Conservation (phyloP, 805 yeast genomes). For the Pichia nanzhaoensis region DNA sequence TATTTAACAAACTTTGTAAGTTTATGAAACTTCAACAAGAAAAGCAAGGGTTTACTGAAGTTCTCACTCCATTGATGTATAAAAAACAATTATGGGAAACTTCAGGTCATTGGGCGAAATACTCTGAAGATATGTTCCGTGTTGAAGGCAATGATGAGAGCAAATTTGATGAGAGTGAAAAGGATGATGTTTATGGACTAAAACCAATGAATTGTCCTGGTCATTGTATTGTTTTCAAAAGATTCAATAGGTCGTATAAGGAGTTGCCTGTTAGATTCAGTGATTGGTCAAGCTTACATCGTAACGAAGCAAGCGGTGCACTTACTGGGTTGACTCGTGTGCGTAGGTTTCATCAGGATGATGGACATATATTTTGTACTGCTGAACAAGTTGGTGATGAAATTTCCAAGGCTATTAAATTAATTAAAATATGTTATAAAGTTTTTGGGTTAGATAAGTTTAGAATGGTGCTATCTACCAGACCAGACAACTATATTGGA, state of each 20-base stretch:
- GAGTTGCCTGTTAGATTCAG: slow-evolving; percentile 82
- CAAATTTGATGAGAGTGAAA: slow-evolving; percentile 32
- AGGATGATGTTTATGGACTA: slow-evolving; percentile 52
- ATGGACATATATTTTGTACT: slow-evolving; percentile 92
- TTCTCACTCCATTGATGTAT: slow-evolving; percentile 84
- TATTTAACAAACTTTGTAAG: slow-evolving; percentile 68
- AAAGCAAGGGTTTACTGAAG: slow-evolving; percentile 82
- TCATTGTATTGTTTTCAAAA: slow-evolving; percentile 77
- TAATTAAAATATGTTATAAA: slow-evolving; percentile 69
- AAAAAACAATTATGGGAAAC: slow-evolving; percentile 79
- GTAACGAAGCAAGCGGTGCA: slow-evolving; percentile 95
- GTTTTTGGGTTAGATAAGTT: slow-evolving; percentile 57
- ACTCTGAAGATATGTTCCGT: slow-evolving; percentile 88
- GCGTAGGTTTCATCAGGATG: slow-evolving; percentile 95
- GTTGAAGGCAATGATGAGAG: slow-evolving; percentile 54
- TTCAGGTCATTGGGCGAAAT: slow-evolving; percentile 95
- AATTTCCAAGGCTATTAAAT: slow-evolving; percentile 60
- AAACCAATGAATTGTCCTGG: slow-evolving; percentile 52
- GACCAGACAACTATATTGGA: slow-evolving; percentile 83
- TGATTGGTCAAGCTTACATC: slow-evolving; percentile 86
- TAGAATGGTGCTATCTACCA: slow-evolving; percentile 69
- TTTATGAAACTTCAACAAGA: slow-evolving; percentile 85
- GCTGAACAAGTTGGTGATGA: slow-evolving; percentile 69
- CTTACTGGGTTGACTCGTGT: slow-evolving; percentile 89
- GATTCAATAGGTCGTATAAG: slow-evolving; percentile 71